Evolutionary conservation across 164 flowering plant species (phyloP), one percentile per base, ranked within the genome.

Genomic region (Magnolia sinica): DNA sequence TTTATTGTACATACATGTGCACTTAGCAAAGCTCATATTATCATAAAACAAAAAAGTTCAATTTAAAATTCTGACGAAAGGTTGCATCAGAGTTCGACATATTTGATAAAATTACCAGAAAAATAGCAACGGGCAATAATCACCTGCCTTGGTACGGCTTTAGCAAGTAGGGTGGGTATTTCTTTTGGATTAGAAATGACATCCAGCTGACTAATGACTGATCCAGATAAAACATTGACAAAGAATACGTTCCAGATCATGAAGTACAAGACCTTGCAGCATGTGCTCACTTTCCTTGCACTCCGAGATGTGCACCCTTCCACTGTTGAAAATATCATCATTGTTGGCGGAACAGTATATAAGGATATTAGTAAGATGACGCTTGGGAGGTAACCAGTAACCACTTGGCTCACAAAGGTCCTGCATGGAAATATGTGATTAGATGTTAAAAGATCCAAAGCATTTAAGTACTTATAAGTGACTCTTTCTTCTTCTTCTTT

Each of bases 321-420:
- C 50, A 91, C 59, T 18, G 89, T 83, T 50, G 99, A 89, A 79
- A 96, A 88, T 11, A 91, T 75, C 89, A 91, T 88, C 99, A 96
- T 96, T 19, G 82, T 50, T 67, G 99, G 99, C 61, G 97, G 97
- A 78, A 89, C 96, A 69, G 74, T 74, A 73, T 80, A 91, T 7
- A 92, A 67, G 83, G 87, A 90, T 68, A 92, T 52, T 76, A 86
- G 85, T 79, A 96, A 79, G 58, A 96, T 80, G 18, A 92, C 96
- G 87, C 99, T 96, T 24, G 99, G 99, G 67, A 96, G 86, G 76
- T 96, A 96, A 49, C 99, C 99, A 4, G 97, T 92, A 24, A 89
- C 90, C 85, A 96, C 70, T 81, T 90, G 91, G 50, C 52, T 84
- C 49, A 89, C 63, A 71, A 76, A 83, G 45, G 73, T 82, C 92